Evolutionary conservation across 2,329 filamentous ascomycete species (phyloP).

Genomic region (Tolypocladium sp.): DNA sequence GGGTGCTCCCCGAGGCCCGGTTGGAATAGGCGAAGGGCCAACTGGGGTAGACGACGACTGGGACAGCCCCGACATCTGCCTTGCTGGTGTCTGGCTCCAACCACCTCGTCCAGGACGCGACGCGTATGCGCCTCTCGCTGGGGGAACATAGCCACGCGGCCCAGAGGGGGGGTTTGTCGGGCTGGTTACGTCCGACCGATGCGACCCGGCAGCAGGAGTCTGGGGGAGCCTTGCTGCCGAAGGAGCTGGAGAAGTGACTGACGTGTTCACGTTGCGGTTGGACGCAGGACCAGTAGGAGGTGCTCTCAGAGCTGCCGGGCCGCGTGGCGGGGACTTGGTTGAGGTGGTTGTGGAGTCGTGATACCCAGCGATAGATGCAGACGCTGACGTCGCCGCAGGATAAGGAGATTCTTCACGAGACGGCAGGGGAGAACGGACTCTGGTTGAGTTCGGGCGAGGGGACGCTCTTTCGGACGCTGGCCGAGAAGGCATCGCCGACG

Average conservation of each 20-base stretch:
- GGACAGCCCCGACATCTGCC: slow-evolving; percentile 23
- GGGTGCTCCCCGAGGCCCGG: slow-evolving; percentile 32
- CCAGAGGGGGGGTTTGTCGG: slow-evolving; percentile 43
- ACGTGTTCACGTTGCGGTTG: slow-evolving; percentile 27
- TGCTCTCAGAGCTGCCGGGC: slow-evolving; percentile 42
- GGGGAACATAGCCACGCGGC: slow-evolving; percentile 42
- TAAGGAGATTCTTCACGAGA: slow-evolving; percentile 32
- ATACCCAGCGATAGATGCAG: slow-evolving; percentile 11
- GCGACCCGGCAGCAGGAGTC: slow-evolving; percentile 20
- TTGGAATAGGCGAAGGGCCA: slow-evolving; percentile 34
- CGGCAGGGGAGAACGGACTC: slow-evolving; percentile 36
- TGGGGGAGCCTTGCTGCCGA: slow-evolving; percentile 23
- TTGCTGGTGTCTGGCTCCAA: slow-evolving; percentile 28
- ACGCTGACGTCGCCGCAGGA: slow-evolving; percentile 12
- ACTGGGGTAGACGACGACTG: slow-evolving; percentile 30
- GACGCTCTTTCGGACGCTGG: slow-evolving; percentile 42
- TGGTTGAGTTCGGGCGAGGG: slow-evolving; percentile 38
- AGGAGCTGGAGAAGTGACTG: slow-evolving; percentile 24
- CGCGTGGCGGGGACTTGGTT: slow-evolving; percentile 41
- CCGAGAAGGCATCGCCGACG: slow-evolving; percentile 41
- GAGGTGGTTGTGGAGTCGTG: slow-evolving; percentile 17
- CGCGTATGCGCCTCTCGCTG: slow-evolving; percentile 33
- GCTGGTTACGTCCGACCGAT: slow-evolving; percentile 30
- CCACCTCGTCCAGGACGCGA: slow-evolving; percentile 35
- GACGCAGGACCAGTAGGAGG: slow-evolving; percentile 36